Evolutionary conservation across 768 basidiomycete genomes (phyloP).

Genomic region (Mycena sanguinolenta): DNA sequence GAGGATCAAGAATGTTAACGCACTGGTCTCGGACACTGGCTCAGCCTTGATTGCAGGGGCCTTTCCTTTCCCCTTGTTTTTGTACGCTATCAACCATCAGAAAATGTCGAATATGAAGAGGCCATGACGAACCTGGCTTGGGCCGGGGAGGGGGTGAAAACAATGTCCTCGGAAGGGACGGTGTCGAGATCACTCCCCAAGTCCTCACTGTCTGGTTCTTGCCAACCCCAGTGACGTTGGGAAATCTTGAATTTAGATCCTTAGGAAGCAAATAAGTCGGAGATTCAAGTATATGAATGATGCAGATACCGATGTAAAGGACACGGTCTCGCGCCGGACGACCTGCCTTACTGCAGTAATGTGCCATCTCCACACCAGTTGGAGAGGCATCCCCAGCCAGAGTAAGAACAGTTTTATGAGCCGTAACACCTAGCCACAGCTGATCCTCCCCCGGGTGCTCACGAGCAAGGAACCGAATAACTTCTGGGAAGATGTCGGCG

Average conservation of each 20-base stretch:
- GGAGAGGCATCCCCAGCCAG: not conserved
- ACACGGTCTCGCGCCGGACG: not conserved
- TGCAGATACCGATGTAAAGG: constrained; percentile 5
- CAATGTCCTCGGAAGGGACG: not conserved
- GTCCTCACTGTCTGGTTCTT: not conserved
- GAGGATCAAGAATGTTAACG: not conserved
- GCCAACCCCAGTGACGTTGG: not conserved
- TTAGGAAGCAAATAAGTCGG: no score
- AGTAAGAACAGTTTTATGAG: not conserved
- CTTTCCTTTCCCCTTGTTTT: not conserved
- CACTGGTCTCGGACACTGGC: not conserved
- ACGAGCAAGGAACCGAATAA: constrained; percentile 29
- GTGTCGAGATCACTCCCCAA: not conserved
- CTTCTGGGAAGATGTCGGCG: not conserved
- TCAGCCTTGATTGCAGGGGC: not conserved
- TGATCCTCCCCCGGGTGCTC: not conserved
- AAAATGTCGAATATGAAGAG: not conserved
- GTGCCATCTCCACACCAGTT: not conserved
- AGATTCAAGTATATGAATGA: no score
- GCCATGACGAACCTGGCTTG: not conserved
- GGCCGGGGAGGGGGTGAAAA: not conserved
- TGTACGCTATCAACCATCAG: not conserved
- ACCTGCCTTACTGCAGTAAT: not conserved
- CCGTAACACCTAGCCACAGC: not conserved
- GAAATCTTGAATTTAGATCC: not conserved